Evolutionary conservation across 768 basidiomycete genomes (phyloP).

Genomic region (Hypholoma sublateritium): DNA sequence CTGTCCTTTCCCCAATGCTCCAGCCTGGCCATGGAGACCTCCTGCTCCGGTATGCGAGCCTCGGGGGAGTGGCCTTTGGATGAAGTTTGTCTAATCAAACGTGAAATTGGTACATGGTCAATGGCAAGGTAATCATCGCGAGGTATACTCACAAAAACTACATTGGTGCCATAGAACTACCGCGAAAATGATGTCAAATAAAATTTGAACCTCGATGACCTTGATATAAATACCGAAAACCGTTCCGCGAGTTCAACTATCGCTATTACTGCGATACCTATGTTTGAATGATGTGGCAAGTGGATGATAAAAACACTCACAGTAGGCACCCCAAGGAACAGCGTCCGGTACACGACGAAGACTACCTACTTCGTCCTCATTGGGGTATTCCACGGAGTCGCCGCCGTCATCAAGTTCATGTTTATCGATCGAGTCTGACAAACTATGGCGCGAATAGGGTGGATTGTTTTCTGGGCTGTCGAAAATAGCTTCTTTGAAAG

Average conservation of each 20-base stretch:
- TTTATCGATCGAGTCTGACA: slow-evolving; percentile 1
- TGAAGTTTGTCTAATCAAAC: slow-evolving; percentile 61
- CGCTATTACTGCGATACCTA: slow-evolving; percentile 50
- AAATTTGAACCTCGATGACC: not conserved
- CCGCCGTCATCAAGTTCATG: slow-evolving; percentile 38
- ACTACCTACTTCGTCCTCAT: slow-evolving; percentile 55
- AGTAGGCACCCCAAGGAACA: slow-evolving; percentile 58
- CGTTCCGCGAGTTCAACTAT: slow-evolving; percentile 71
- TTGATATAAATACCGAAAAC: slow-evolving; percentile 53
- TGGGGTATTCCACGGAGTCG: slow-evolving; percentile 62
- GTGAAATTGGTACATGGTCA: not conserved
- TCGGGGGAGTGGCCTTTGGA: slow-evolving; percentile 66
- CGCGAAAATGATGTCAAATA: not conserved
- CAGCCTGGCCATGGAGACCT: slow-evolving; percentile 53
- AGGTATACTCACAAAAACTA: slow-evolving; percentile 43
- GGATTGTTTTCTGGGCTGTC: not conserved
- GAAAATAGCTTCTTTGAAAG: not conserved
- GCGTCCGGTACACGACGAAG: slow-evolving; percentile 61
- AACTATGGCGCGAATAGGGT: not conserved
- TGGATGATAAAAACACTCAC: slow-evolving; percentile 28
- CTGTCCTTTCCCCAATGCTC: slow-evolving; percentile 68
- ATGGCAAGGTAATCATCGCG: not conserved
- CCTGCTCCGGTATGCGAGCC: slow-evolving; percentile 69
- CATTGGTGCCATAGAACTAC: slow-evolving; percentile 45
- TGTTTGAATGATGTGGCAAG: not conserved